Percentiles rank a stretch among this genome's conserved stretches.
phyloP scores from a whole-genome alignment of 2,329 filamentous ascomycete genomes.

The Fusarium lateritium region DNA sequence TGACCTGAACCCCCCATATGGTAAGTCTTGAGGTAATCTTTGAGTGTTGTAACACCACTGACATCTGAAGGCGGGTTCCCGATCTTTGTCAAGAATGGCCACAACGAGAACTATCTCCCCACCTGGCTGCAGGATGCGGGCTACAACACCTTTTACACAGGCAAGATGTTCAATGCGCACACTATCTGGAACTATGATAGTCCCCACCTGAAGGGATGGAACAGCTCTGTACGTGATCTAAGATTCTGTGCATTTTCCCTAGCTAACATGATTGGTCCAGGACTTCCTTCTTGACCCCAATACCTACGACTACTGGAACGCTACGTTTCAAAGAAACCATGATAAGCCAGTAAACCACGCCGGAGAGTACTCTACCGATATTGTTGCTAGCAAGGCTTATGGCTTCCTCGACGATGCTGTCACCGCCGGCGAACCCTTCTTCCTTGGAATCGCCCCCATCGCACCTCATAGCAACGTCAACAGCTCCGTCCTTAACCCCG shows the following conservation, averaged over 20 bases:
- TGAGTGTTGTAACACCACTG: background rate
- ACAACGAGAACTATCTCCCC: conserved; percentile 66
- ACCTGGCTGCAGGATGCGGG: conserved; percentile 66
- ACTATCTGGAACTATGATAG: conserved; percentile 64
- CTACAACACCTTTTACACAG: conserved; percentile 68
- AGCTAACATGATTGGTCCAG: conserved; percentile 4
- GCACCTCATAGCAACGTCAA: conserved; percentile 52
- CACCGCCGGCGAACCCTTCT: conserved; percentile 64
- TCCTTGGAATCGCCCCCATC: conserved; percentile 68
- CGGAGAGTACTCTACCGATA: conserved; percentile 68
- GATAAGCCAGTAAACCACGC: conserved; percentile 59
- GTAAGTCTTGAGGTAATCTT: background rate
- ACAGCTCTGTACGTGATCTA: background rate
- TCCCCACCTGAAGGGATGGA: conserved; percentile 53
- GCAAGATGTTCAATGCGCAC: conserved; percentile 69
- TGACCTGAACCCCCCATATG: conserved; percentile 65
- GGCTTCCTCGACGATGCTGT: conserved; percentile 69
- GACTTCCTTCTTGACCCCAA: conserved; percentile 44
- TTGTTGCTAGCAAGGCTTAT: conserved; percentile 65
- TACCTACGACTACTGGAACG: conserved; percentile 78
- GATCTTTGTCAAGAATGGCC: conserved; percentile 65
- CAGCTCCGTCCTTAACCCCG: conserved; percentile 62
- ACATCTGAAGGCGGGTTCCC: conserved; percentile 56
- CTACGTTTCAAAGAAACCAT: conserved; percentile 73
- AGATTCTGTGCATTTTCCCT: background rate